Evolutionary conservation across 176 grass and related monocot species (phyloP).

Genomic region (Echinochloa phyllopogon): DNA sequence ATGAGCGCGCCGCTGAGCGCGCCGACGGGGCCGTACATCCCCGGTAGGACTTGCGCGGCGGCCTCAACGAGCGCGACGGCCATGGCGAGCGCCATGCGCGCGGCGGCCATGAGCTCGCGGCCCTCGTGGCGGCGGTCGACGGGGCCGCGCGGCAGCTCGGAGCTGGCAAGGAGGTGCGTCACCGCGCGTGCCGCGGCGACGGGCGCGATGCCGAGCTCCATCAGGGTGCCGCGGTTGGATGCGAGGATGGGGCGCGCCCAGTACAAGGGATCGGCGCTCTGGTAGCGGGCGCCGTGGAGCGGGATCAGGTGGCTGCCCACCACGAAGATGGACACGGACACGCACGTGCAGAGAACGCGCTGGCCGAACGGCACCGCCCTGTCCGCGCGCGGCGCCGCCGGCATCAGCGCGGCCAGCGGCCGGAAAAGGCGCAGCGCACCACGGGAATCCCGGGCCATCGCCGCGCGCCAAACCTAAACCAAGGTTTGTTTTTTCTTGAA

Average conservation of each 20-base stretch:
- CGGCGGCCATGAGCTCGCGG: neutral
- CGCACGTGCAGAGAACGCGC: neutral
- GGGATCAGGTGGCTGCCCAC: slow-evolving; percentile 1
- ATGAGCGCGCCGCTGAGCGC: neutral
- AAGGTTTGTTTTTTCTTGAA: too few species aligned
- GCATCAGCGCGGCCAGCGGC: too few species aligned
- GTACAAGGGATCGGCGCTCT: neutral
- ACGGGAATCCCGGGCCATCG: too few species aligned
- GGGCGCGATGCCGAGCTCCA: slow-evolving; percentile 7
- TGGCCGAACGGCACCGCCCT: neutral
- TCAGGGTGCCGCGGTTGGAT: neutral
- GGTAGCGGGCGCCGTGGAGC: neutral
- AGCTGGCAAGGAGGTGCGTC: neutral
- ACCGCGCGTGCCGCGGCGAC: neutral
- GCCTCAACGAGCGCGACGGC: neutral
- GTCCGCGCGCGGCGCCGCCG: too few species aligned
- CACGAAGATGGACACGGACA: neutral
- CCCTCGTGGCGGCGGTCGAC: neutral
- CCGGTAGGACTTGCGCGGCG: neutral
- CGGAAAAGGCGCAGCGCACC: too few species aligned
- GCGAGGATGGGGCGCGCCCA: neutral
- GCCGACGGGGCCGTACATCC: neutral
- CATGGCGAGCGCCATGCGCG: neutral
- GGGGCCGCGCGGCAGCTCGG: neutral
- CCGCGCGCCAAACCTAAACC: too few species aligned